Evolutionary conservation across 2,329 filamentous ascomycete species (phyloP).

Genomic region (Bertia moriformis): DNA sequence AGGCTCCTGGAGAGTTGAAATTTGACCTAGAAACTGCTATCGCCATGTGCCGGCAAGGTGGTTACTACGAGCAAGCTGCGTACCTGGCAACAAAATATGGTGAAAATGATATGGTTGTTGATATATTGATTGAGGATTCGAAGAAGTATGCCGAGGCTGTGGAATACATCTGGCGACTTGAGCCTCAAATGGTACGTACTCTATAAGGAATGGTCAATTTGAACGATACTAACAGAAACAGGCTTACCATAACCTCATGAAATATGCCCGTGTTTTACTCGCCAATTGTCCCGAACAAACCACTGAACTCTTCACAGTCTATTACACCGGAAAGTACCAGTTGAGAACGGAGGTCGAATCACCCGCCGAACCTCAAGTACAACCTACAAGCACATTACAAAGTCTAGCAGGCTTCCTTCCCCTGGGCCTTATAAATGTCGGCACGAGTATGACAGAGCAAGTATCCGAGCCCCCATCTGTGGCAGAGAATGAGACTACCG

Average conservation of each 20-base stretch:
- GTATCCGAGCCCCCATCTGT: conserved; percentile 12
- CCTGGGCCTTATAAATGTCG: not conserved
- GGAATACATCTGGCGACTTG: conserved; percentile 78
- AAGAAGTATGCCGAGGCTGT: conserved; percentile 80
- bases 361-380: conserved; percentile 17
- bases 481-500: conserved; percentile 16
- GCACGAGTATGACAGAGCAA: conserved; percentile 2
- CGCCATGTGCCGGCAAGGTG: conserved; percentile 89
- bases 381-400: conserved; percentile 25
- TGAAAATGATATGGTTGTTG: conserved; percentile 84
- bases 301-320: conserved; percentile 81
- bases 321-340: conserved; percentile 75
- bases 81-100: conserved; percentile 89
- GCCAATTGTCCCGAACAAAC: conserved; percentile 72
- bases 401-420: conserved; percentile 17
- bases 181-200: conserved; percentile 55
- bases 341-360: conserved; percentile 47
- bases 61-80: conserved; percentile 91
- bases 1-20: conserved; percentile 75
- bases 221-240: conserved; percentile 14
- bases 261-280: conserved; percentile 81
- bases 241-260: conserved; percentile 82
- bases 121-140: conserved; percentile 89
- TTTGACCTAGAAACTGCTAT: conserved; percentile 97
- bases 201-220: not conserved